Evolutionary conservation across 768 basidiomycete genomes (phyloP), one percentile per base, ranked within the genome.

Genomic region (Boletellus ananas): DNA sequence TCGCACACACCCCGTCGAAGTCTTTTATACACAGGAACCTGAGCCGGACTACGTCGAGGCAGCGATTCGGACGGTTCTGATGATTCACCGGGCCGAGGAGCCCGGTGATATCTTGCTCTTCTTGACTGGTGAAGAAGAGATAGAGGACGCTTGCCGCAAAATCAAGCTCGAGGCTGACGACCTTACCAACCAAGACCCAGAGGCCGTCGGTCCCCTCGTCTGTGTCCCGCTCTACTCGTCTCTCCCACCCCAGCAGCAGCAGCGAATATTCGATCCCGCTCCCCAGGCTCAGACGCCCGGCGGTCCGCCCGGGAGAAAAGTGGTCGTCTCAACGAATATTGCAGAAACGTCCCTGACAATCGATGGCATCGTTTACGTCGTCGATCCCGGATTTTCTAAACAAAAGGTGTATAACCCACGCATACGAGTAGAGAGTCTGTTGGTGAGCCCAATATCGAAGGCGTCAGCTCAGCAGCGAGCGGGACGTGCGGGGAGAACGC

Each of bases 321-420:
- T 98, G 38, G 89, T 99, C 29, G 76, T 99, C 1, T 91, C 94
- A 9, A 99, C 95, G 25, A 99, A 98, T 65, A 93, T 98, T 50
- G 96, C 96, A 3, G 95, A 99, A 70, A 98, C 95, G 2, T 95
- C 93, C 2, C 72, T 98, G 37, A 99, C 95, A 3, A 98, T 99
- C 50, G 95, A 99, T 58, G 95, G 95, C 18, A 97, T 99, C 60
- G 94, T 99, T n/a, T 99, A 98, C 60, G 95, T 97, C 50, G 94
- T 97, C 40, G 95, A 97, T 63, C 92, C 94, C 0, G 94, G 94
- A 1, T 96, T 98, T 73, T 94, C 89, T 31, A 95, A 99, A 70
- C 95, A 97, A 70, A 97, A 95, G 65, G 87, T 98, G 43, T 99
- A 98, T 74, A 98, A 97, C 66, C 96, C 95, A 0, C 81, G 95